phyloP scores from a whole-genome alignment of 257 asterid species.

The Lycium ferocissimum region DNA sequence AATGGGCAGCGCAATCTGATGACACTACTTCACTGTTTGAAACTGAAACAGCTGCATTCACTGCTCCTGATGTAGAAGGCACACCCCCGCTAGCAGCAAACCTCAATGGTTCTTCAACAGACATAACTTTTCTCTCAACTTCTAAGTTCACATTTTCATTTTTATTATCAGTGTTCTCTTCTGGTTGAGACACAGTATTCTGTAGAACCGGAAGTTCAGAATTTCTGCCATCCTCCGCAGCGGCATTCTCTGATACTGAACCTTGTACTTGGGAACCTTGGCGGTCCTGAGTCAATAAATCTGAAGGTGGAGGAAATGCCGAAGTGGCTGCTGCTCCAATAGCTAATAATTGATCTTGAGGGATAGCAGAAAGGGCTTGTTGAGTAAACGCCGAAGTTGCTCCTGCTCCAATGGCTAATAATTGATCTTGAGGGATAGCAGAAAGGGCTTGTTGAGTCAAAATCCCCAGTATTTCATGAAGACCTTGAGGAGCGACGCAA shows the following conservation, averaged over 20 bases:
- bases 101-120: constrained; percentile 25
- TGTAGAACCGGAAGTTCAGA: constrained; percentile 5
- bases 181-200: not conserved
- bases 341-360: constrained; percentile 33
- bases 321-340: constrained; percentile 2
- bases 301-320: constrained; percentile 24
- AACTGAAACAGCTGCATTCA: constrained; percentile 2
- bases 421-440: constrained; percentile 37
- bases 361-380: constrained; percentile 24
- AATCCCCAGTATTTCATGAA: constrained; percentile 36
- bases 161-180: not conserved
- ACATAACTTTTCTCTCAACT: constrained; percentile 8
- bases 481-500: constrained; percentile 39
- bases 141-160: constrained; percentile 21
- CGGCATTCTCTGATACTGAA: constrained; percentile 4
- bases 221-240: not conserved
- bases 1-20: constrained; percentile 22
- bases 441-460: constrained; percentile 35
- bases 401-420: constrained; percentile 18
- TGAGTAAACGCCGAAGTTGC: constrained; percentile 16
- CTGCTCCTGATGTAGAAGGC: constrained; percentile 17
- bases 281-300: constrained; percentile 32
- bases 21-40: constrained; percentile 10
- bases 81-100: not conserved
- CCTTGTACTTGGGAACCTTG: constrained; percentile 17